A percentile compares a stretch with the other conserved stretches of the same genome.
These are phyloP conservation scores for Imleria badia DNA, from an alignment of 768 basidiomycete species.

Conservation along the genomic window DNA sequence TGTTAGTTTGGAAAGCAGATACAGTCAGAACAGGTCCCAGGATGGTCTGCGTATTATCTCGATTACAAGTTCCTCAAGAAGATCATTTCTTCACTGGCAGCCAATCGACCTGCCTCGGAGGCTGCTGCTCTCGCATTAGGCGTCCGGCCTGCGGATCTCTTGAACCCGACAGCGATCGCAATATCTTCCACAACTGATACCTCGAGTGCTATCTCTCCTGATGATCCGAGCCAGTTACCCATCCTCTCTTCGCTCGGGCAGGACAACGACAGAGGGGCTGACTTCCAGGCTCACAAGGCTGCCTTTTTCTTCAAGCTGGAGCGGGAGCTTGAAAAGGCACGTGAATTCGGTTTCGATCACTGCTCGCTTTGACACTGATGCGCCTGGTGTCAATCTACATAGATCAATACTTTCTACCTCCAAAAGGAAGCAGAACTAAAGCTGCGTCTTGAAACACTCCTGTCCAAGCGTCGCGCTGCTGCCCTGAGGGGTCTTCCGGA, in stretches of 20 bases:
- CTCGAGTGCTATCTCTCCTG: slow-evolving; percentile 20
- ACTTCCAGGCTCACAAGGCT: slow-evolving; percentile 93
- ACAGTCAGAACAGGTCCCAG: slow-evolving; percentile 92
- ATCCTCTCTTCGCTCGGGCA: slow-evolving; percentile 61
- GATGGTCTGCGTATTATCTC: slow-evolving; percentile 94
- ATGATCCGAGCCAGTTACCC: slow-evolving; percentile 51
- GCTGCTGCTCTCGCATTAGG: slow-evolving; percentile 85
- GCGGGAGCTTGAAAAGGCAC: slow-evolving; percentile 93
- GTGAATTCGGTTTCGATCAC: slow-evolving; percentile 15
- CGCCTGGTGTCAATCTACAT: slow-evolving; percentile 1
- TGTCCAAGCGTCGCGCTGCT: slow-evolving; percentile 89
- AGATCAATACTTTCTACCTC: slow-evolving; percentile 98
- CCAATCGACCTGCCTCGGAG: slow-evolving; percentile 87
- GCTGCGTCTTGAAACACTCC: slow-evolving; percentile 85
- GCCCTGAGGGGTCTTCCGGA: slow-evolving; percentile 73
- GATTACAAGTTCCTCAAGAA: slow-evolving; percentile 99
- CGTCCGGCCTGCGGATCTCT: slow-evolving; percentile 63
- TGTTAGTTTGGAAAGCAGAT: slow-evolving; percentile 96
- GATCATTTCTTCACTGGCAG: slow-evolving; percentile 93
- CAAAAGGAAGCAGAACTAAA: slow-evolving; percentile 96
- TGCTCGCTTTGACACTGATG: slow-evolving; percentile 4
- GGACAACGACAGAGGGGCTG: slow-evolving; percentile 73
- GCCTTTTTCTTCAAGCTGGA: slow-evolving; percentile 99
- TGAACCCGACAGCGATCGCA: slow-evolving; percentile 34
- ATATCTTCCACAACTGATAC: slow-evolving; percentile 19